Percentiles rank a stretch among this genome's conserved stretches.
phyloP scores from a whole-genome alignment of 2,329 filamentous ascomycete species.

The Aspergillus eucalypticola region DNA sequence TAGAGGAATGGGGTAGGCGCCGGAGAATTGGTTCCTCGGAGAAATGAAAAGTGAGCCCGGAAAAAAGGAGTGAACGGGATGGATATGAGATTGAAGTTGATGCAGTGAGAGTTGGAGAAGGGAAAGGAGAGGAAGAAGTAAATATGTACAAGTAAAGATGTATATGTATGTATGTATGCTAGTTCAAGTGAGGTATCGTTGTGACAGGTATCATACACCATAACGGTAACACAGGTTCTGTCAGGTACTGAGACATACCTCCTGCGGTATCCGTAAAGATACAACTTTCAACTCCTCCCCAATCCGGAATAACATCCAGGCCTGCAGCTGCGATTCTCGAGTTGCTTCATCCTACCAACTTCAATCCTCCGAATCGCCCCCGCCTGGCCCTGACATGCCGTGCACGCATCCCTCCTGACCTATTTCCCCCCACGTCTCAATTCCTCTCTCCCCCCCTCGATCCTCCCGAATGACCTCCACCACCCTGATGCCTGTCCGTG shows the following conservation, averaged over 20 bases:
- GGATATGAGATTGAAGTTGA: background rate
- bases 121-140: background rate
- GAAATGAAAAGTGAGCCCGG: background rate
- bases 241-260: too few relatives aligned
- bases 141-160: too few relatives aligned
- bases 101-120: background rate
- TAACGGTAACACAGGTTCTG: too few relatives aligned
- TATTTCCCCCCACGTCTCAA: background rate
- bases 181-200: too few relatives aligned
- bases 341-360: background rate
- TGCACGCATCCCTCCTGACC: background rate
- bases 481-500: constrained; percentile 36
- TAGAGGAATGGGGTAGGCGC: background rate
- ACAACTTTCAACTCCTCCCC: background rate
- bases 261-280: too few relatives aligned
- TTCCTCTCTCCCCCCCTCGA: background rate
- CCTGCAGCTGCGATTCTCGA: background rate
- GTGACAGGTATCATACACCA: too few relatives aligned
- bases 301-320: background rate
- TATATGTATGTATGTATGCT: too few relatives aligned
- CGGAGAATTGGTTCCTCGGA: background rate
- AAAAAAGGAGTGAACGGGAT: background rate
- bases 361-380: background rate
- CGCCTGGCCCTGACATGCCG: constrained; percentile 1
- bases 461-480: constrained; percentile 16